Percentiles rank a stretch among this genome's conserved stretches.
phyloP scores from a whole-genome alignment of 192 early-diverging fungal species.

The Podila epicladia region DNA sequence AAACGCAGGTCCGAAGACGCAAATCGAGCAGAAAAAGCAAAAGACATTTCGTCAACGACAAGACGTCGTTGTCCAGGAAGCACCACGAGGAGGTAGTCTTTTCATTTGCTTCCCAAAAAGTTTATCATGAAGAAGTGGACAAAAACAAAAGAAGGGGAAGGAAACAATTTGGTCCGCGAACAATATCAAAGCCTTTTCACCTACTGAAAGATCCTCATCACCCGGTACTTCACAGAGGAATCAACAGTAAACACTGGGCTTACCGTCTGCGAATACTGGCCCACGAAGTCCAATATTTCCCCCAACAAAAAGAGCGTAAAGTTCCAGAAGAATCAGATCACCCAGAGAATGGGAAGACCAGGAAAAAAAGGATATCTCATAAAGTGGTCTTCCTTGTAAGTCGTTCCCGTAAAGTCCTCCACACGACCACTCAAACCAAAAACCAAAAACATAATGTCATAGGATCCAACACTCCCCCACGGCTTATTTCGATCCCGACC shows the following conservation, averaged over 20 bases:
- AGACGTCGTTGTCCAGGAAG: no score
- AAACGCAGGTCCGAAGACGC: no score
- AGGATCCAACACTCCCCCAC: not conserved
- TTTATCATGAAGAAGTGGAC: no score
- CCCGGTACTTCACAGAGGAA: not conserved
- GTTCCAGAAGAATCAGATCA: not conserved
- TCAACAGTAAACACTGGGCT: not conserved
- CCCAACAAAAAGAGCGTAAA: not conserved
- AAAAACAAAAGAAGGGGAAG: no score
- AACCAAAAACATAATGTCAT: not conserved
- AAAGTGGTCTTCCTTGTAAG: no score
- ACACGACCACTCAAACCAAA: not conserved
- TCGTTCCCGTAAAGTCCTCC: not conserved
- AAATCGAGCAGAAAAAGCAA: no score
- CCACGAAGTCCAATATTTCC: conserved; percentile 3
- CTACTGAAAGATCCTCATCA: no score
- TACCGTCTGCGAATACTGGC: conserved; percentile 2
- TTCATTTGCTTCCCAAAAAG: no score
- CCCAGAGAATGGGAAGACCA: not conserved
- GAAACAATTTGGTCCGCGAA: no score
- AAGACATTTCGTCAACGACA: no score
- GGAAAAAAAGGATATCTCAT: not conserved
- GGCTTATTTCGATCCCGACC: not conserved
- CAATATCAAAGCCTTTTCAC: no score
- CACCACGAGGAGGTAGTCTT: no score